Conservation (phyloP, 331 rosid genomes). For the Ulmus americana region DNA sequence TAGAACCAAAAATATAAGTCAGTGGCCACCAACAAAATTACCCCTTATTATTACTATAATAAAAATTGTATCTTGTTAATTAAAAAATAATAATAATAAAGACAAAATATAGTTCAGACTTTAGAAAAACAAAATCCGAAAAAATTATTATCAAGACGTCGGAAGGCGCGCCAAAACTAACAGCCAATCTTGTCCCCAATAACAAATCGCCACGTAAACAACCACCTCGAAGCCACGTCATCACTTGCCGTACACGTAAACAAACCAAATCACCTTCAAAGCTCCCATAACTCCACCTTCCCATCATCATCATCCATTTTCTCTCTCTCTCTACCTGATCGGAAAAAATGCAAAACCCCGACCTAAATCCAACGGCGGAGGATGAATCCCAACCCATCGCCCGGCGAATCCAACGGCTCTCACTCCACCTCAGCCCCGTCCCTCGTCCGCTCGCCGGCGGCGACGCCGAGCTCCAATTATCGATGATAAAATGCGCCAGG, state of each 20-base stretch:
- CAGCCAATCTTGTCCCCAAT: not conserved
- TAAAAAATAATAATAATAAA: too few species aligned
- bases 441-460: not conserved
- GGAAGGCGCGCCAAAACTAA: slow-evolving; percentile 19
- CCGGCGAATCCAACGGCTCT: slow-evolving; percentile 49
- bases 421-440: slow-evolving; percentile 50
- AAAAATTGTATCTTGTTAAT: too few species aligned
- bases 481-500: slow-evolving; percentile 40
- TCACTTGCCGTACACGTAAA: slow-evolving; percentile 19
- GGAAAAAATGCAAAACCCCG: slow-evolving; percentile 24
- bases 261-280: not conserved
- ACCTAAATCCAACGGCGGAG: slow-evolving; percentile 5
- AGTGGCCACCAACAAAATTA: too few species aligned
- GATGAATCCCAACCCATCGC: slow-evolving; percentile 25
- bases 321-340: not conserved
- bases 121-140: too few species aligned
- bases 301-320: not conserved
- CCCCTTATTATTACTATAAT: too few species aligned
- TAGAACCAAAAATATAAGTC: too few species aligned
- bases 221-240: slow-evolving; percentile 3
- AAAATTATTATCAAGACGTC: not conserved
- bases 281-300: not conserved
- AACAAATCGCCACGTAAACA: not conserved
- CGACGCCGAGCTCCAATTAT: slow-evolving; percentile 14
- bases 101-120: too few species aligned